phyloP scores from a whole-genome alignment of 306 rosid genomes.

The Pachyrhizus erosus region DNA sequence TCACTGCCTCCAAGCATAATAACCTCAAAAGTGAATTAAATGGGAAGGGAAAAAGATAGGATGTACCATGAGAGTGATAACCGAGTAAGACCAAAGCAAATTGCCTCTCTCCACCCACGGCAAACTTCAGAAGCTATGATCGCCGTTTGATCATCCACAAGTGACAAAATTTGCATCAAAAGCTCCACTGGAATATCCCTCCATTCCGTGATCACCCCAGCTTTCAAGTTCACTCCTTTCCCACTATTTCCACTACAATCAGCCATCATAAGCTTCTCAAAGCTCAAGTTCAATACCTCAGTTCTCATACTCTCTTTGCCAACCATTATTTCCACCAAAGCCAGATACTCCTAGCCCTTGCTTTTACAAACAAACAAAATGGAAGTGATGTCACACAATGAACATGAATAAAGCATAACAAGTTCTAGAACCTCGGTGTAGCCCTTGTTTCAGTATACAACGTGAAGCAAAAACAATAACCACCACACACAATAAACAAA shows the following conservation, averaged over 20 bases:
- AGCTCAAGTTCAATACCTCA: constrained; percentile 68
- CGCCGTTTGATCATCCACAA: constrained; percentile 72
- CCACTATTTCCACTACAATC: constrained; percentile 41
- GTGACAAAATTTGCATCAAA: constrained; percentile 71
- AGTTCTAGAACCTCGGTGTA: constrained; percentile 36
- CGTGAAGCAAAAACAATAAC: constrained; percentile 30
- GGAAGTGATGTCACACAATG: background rate
- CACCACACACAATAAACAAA: constrained; percentile 14
- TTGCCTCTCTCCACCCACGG: constrained; percentile 87
- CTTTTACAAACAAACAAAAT: background rate
- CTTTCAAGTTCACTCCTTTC: constrained; percentile 57
- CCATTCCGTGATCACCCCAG: constrained; percentile 62
- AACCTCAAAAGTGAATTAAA: background rate
- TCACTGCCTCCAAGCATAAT: background rate
- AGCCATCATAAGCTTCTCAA: constrained; percentile 72
- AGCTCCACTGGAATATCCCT: constrained; percentile 94
- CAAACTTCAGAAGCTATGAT: constrained; percentile 77
- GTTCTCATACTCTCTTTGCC: constrained; percentile 54
- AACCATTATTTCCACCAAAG: constrained; percentile 48
- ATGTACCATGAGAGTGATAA: constrained; percentile 85
- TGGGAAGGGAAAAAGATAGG: background rate
- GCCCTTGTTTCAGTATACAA: background rate
- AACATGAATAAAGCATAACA: constrained; percentile 30
- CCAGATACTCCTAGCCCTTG: background rate
- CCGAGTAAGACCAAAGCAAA: constrained; percentile 62